Base-by-base conservation (phyloP, 306 rosid species). In the Abrus pulchellus region DNA sequence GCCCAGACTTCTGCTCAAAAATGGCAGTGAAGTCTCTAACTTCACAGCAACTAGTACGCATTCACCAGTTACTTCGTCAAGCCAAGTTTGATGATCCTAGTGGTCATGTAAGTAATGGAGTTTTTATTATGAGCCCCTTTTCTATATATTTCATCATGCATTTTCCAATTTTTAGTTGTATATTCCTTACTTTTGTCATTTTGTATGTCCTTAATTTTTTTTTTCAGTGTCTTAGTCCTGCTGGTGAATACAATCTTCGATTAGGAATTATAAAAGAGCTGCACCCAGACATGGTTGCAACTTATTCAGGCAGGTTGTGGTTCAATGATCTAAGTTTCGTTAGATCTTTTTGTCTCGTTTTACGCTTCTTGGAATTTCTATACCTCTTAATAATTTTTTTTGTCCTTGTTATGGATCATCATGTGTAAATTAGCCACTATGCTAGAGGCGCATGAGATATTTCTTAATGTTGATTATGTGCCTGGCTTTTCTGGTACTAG, bases 201-300 rank as follows among this genome's bases (percentile, higher is more conserved):
- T 79, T 72, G 27, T 63, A 53, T 68, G 72, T 69, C 63, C 72
- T 78, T 38, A 61, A 64, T 75, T 74, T 66, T 79, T 79, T 10
- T 85, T 86, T 85, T 71, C 82, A 94, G 99, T 93, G 99, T 89
- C 95, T 93, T 75, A 93, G 97, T 88, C 99, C 99, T 78, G 99
- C 99, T 52, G 97, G 99, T 61, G 97, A 94, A 79, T 94, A 94
- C 84, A 94, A 94, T 86, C 99, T 94, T 76, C 97, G 99, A 29
- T 91, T 94, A 66, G 99, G 99, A 81, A 91, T 93, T 62, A 85
- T 94, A 77, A 94, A 94, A 88, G 99, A 94, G 90, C 90, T 93
- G 79, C 97, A 94, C 72, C 99, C 97, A n/a, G 97, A 94, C 83
- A 86, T 94, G 94, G 99, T 94, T 66, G 99, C 99, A n/a, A 94